phyloP scores from a whole-genome alignment of 768 basidiomycete genomes.

The Agaricus blazei region DNA sequence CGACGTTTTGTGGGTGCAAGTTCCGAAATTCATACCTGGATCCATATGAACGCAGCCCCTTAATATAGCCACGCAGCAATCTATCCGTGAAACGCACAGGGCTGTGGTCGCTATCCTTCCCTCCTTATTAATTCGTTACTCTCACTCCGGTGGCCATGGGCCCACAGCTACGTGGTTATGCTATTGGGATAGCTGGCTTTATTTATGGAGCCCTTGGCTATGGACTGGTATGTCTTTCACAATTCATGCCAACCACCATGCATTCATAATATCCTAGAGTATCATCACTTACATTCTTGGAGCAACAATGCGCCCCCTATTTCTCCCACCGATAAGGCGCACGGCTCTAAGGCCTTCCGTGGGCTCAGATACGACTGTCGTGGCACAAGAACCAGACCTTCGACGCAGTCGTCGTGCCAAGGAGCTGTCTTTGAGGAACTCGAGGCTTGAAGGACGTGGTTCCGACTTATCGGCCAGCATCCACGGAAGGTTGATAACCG shows the following conservation, averaged over 20 bases:
- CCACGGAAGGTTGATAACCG: not conserved
- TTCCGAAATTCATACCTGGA: not conserved
- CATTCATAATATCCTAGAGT: not conserved
- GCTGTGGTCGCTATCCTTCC: not conserved
- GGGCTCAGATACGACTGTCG: not conserved
- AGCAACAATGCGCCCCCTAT: conserved; percentile 3
- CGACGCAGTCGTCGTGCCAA: not conserved
- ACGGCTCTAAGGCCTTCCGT: not conserved
- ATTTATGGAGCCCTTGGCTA: conserved; percentile 6
- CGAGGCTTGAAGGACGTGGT: not conserved
- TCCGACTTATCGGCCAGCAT: not conserved
- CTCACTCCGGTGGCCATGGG: conserved; percentile 3
- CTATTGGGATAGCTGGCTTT: conserved; percentile 2
- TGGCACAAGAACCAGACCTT: not conserved
- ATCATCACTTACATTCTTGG: conserved; percentile 6
- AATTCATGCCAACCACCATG: not conserved
- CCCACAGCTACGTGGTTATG: not conserved
- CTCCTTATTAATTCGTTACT: not conserved
- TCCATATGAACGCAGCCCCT: conserved; percentile 6
- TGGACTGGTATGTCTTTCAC: conserved; percentile 3
- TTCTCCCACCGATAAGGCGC: not conserved
- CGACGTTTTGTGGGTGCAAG: not conserved
- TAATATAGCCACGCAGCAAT: conserved; percentile 4
- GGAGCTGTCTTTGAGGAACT: not conserved
- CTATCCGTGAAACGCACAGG: not conserved